Base-by-base conservation (phyloP, 805 yeast genomes). In the Ogataea glucozyma region DNA sequence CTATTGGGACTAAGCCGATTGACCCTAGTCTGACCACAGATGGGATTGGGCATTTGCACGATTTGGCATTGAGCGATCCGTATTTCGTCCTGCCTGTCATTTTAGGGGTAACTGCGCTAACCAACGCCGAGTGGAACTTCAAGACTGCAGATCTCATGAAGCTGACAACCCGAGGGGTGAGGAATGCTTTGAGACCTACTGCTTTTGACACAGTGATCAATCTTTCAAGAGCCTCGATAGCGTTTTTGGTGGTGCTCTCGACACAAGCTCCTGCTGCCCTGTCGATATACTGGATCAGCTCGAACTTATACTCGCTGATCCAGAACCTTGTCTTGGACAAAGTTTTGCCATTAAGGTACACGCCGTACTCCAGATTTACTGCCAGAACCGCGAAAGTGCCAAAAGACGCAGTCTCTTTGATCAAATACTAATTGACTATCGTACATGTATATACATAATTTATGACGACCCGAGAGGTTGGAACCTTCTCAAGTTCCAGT, bases 271-370 rank as follows among this genome's bases (percentile, higher is more conserved):
- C 98, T 0, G 70, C 83, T 21, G 88, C 95, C 0, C 66, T 90
- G 26, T 78, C 84, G 0, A 60, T 88, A n/a, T 91, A 90, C 65
- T 91, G 98, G 99, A 73, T 88, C 22, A 80, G 91, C 34, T 88
- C 97, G 0, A 90, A 88, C 58, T 53, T 74, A 4, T 90, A 73
- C 58, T 89, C 97, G 2, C 65, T 87, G 46, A 47, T 77, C 0
- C 97, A 91, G 55, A 91, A 90, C 60, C 61, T 84, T 11, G 46
- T 85, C 13, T 65, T 91, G 56, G 93, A 90, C 57, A 66, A 70
- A 53, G 62, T 71, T 26, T 65, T 84, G 58, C 96, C 96, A 1
- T 66, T 83, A 17, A 62, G 69, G 36, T 72, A 66, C 52, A 65
- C 76, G 2, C 80, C 83, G 4, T 70, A 70, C 41, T 46, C 55